Base-by-base conservation (phyloP, 1,139 yeast species). In the Candida neerlandica region DNA sequence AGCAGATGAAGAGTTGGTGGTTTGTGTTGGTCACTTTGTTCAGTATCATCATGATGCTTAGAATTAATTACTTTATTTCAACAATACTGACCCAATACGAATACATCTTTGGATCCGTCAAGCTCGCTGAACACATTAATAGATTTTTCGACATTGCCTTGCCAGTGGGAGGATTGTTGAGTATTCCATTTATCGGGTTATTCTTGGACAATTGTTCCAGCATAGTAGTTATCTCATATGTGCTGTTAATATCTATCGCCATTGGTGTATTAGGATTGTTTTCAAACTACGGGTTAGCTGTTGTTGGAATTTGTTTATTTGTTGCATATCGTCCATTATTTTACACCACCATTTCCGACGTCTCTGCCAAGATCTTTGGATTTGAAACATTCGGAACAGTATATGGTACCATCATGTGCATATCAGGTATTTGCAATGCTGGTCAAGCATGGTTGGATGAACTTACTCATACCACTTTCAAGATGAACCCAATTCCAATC, bases 341-440 rank as follows among this genome's bases (percentile, higher is more conserved):
- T 59, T 75, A 75, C 56, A 75, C 80, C 12, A 67, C 75, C 3
- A 66, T 75, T 19, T 69, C 76, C 7, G 80, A 75, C 52, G 68
- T 70, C 50, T 75, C 78, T 56, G 80, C 80, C 45, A 75, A 75
- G 56, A 78, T 75, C 30, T 75, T 75, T 60, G 80, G 80, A 7
- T 75, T 75, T 51, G 78, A 75, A 51, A 75, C 79, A 12, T 75
- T 75, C 57, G 80, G 80, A 5, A 74, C 79, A 3, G 73, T 75
- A 23, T 75, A 75, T 55, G 80, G 80, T 3, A 62, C 74, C n/a
- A 70, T 75, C 33, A 72, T 37, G 41, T 66, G 74, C 51, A 63
- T 73, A 41, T 67, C 78, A 5, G 80, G 80, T 14, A 55, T 72
- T 12, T 61, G 72, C 56, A 75, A 75, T 54, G 66, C 67, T 51